Conservation (phyloP, 2,329 filamentous ascomycete species). For the Chrysoporthe austroafricana region DNA sequence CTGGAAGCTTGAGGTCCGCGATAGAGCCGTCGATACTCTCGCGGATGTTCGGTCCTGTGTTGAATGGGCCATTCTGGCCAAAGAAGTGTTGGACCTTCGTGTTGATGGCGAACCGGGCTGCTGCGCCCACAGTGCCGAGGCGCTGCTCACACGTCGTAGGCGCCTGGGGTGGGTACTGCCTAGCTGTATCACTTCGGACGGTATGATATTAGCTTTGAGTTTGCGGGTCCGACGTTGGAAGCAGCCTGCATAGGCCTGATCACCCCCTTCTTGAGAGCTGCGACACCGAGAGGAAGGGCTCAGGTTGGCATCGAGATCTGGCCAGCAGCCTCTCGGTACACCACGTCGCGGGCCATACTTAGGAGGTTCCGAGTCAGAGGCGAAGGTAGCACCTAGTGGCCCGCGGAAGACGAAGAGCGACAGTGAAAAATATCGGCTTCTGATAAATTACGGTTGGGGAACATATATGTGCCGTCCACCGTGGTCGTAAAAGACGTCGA, state of each 20-base stretch:
- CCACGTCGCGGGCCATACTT: too few relatives aligned
- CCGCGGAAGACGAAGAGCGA: too few relatives aligned
- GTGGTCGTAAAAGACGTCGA: conserved; percentile 33
- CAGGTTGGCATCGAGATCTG: too few relatives aligned
- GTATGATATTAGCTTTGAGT: background rate
- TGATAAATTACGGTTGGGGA: background rate
- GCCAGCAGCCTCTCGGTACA: too few relatives aligned
- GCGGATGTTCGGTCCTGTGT: conserved; percentile 33
- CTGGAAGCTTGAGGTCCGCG: conserved; percentile 31
- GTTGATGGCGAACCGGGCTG: conserved; percentile 38
- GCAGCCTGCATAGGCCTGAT: too few relatives aligned
- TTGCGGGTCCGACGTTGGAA: too few relatives aligned
- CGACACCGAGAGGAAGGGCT: too few relatives aligned
- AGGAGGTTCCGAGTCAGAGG: too few relatives aligned
- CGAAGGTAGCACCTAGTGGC: too few relatives aligned
- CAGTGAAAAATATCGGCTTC: background rate
- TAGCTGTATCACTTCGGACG: conserved; percentile 36
- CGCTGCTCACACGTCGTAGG: conserved; percentile 37
- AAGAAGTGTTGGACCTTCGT: conserved; percentile 38
- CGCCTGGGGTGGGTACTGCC: conserved; percentile 37
- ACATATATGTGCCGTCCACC: conserved; percentile 33
- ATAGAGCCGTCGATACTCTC: conserved; percentile 39
- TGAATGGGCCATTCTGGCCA: conserved; percentile 12
- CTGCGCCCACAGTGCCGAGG: conserved; percentile 36
- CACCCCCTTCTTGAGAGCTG: background rate